Base-by-base conservation (phyloP, 2,329 filamentous ascomycete genomes). In the Leptographium galeiforme region DNA sequence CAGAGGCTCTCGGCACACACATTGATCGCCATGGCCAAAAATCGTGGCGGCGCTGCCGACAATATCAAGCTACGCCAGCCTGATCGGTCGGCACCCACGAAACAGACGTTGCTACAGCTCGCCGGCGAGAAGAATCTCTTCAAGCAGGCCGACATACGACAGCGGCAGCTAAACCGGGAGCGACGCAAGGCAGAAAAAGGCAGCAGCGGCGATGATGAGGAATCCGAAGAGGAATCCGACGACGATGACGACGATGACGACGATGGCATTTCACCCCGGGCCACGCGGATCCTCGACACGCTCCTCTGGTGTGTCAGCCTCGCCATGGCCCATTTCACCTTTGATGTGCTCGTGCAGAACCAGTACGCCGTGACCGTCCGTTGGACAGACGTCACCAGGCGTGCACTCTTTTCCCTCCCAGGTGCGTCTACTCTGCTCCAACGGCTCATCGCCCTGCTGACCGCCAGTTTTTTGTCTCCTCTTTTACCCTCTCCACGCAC, bases 261-360 rank as follows among this genome's bases (percentile, higher is more conserved):
- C 10, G 63, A 61, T 0, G 59, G 58, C 13, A 58, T 78, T 0
- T 68, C 72, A 0, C 71, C 76, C 16, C 62, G 64, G 0, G 70
- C 70, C 8, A 77, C 81, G 53, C 71, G 76, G 34, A 60, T 78
- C 48, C 66, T 81, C 56, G 80, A 84, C 40, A 68, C 78, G 0
- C 38, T 77, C 4, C 68, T 84, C 30, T 84, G 77, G 76, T 74
- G 72, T 8, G 68, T 79, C 12, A 81, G 80, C 57, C 68, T 93
- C 61, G 73, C 79, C 13, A 86, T 83, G 72, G 68, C 90, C 50
- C 85, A 91, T 64, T 82, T 89, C 60, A 88, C 84, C 0, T 75
- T 93, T 51, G 87, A 91, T 63, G 81, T 89, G 40, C 72, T 93
- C 12, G 85, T 89, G 25, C 85, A 89, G 64, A 77, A 84, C 60